phyloP scores from a whole-genome alignment of 306 rosid genomes.

The Elaeagnus macrophylla region DNA sequence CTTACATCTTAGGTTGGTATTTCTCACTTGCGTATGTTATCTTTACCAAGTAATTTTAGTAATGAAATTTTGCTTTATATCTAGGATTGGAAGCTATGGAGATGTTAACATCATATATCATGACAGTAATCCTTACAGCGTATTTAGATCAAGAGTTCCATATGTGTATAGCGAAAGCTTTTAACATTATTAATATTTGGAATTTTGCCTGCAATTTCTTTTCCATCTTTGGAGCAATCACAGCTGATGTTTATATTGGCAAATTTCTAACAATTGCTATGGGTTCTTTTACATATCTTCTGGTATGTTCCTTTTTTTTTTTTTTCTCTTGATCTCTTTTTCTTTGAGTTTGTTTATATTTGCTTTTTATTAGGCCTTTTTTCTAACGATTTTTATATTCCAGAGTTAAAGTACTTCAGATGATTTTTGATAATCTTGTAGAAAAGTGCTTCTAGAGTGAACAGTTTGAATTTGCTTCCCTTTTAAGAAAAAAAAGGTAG shows the following conservation, averaged over 20 bases:
- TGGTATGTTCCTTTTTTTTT: slow-evolving; percentile 20
- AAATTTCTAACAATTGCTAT: slow-evolving; percentile 30
- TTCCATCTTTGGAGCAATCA: slow-evolving; percentile 32
- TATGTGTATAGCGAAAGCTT: slow-evolving; percentile 41
- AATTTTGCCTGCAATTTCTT: slow-evolving; percentile 17
- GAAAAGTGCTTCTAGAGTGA: no score
- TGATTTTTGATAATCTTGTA: no score
- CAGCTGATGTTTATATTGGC: slow-evolving; percentile 41
- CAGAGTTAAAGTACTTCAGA: no score
- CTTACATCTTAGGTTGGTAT: slow-evolving; percentile 21
- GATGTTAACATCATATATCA: slow-evolving; percentile 38
- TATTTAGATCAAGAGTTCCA: slow-evolving; percentile 35
- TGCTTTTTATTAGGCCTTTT: not conserved
- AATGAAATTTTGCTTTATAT: not conserved
- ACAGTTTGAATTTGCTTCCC: no score
- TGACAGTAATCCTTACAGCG: slow-evolving; percentile 36
- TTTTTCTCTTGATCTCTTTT: not conserved
- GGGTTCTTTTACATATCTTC: slow-evolving; percentile 36
- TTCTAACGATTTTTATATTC: no score
- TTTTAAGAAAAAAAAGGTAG: no score
- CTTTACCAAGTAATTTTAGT: no score
- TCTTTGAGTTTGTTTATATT: no score
- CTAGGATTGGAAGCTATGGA: slow-evolving; percentile 47
- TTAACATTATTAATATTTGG: slow-evolving; percentile 37
- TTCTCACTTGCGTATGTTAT: not conserved